Conservation (phyloP, 805 yeast genomes). For the Ogataea ganodermae region DNA sequence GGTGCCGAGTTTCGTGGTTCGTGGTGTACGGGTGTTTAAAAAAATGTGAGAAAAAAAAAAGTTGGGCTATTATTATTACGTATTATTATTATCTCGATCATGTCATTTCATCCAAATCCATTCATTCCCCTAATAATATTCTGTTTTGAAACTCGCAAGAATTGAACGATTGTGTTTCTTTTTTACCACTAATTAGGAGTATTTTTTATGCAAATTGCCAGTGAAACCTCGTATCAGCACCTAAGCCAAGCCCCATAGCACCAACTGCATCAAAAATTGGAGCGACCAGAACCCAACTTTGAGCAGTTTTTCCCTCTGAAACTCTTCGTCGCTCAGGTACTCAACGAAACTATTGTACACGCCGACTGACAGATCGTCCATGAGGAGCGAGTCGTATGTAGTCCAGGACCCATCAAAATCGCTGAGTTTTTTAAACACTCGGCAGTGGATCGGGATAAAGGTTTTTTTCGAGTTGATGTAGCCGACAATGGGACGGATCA, state of each 20-base stretch:
- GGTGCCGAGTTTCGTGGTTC: too few relatives aligned
- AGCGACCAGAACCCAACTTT: conserved; percentile 93
- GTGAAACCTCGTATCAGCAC: too few relatives aligned
- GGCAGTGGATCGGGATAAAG: conserved; percentile 82
- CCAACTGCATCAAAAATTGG: conserved; percentile 77
- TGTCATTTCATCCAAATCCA: too few relatives aligned
- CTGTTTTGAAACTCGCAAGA: too few relatives aligned
- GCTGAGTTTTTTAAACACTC: conserved; percentile 70
- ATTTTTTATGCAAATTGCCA: too few relatives aligned
- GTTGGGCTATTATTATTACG: too few relatives aligned
- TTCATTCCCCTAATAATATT: too few relatives aligned
- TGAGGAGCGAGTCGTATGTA: conserved; percentile 80
- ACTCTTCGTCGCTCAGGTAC: conserved; percentile 86
- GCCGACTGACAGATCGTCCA: conserved; percentile 88
- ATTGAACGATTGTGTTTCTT: too few relatives aligned
- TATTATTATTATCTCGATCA: too few relatives aligned
- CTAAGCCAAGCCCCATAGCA: conserved; percentile 86
- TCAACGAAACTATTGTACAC: conserved; percentile 89
- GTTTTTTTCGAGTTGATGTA: conserved; percentile 91
- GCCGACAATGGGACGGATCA: conserved; percentile 92
- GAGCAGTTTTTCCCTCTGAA: conserved; percentile 66
- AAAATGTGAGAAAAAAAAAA: too few relatives aligned
- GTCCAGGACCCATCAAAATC: conserved; percentile 99
- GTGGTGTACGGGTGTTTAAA: too few relatives aligned
- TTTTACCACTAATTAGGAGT: too few relatives aligned